Evolutionary conservation across 208 protist species (phyloP).

Genomic region (Acanthamoeba triangularis): DNA sequence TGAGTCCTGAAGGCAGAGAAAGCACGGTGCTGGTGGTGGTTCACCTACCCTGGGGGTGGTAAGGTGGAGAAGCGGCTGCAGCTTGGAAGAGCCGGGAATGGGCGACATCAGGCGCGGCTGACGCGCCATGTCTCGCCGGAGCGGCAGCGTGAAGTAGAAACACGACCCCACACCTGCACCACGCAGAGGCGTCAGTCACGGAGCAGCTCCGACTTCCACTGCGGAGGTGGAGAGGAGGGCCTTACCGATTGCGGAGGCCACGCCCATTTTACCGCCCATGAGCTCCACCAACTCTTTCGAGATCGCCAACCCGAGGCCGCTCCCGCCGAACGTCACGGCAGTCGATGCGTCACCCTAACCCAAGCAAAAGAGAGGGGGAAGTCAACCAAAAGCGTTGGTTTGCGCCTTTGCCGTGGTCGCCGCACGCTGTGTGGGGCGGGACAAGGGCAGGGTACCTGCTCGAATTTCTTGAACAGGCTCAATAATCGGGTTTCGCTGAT

Average conservation of each 20-base stretch:
- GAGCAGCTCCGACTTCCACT: not conserved
- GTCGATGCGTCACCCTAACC: slow-evolving; percentile 34
- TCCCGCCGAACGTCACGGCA: slow-evolving; percentile 54
- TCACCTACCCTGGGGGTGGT: not conserved
- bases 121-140: slow-evolving; percentile 1
- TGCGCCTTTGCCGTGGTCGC: too few relatives aligned
- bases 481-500: slow-evolving; percentile 55
- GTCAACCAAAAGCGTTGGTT: too few relatives aligned
- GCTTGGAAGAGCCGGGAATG: slow-evolving; percentile 4
- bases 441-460: too few relatives aligned
- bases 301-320: slow-evolving; percentile 58
- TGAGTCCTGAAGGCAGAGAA: too few relatives aligned
- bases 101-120: slow-evolving; percentile 11
- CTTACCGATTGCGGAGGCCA: slow-evolving; percentile 29
- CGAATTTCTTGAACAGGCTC: slow-evolving; percentile 62
- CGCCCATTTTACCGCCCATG: slow-evolving; percentile 70
- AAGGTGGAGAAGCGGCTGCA: slow-evolving; percentile 25
- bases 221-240: not conserved
- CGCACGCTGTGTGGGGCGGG: too few relatives aligned
- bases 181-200: not conserved
- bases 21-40: not conserved
- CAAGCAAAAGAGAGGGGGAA: not conserved
- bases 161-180: slow-evolving; percentile 33
- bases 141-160: slow-evolving; percentile 55
- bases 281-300: slow-evolving; percentile 65